Evolutionary conservation across 2,329 filamentous ascomycete genomes (phyloP).

Genomic region (Torrubiellomyces zombiae): DNA sequence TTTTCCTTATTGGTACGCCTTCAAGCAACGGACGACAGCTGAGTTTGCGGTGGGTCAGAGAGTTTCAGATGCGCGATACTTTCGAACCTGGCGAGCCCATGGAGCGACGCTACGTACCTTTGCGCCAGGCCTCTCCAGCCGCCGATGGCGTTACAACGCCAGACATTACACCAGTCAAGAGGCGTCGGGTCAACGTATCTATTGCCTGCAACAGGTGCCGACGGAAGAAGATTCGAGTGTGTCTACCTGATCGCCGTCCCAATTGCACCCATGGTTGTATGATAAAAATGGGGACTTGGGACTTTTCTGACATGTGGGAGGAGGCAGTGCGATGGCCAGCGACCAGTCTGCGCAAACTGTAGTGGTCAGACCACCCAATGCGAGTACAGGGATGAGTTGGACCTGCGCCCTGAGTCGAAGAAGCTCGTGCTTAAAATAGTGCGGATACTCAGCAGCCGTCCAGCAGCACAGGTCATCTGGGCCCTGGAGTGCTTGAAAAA

Average conservation of each 20-base stretch:
- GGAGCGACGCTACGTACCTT: slow-evolving; percentile 3
- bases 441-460: slow-evolving; percentile 8
- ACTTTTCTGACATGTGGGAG: not conserved
- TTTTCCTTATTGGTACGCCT: no score
- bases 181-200: slow-evolving; percentile 9
- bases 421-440: slow-evolving; percentile 9
- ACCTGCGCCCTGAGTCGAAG: slow-evolving; percentile 3
- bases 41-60: no score
- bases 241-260: slow-evolving; percentile 1
- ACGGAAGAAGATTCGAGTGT: slow-evolving; percentile 9
- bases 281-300: no score
- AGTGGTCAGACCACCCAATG: slow-evolving; percentile 5
- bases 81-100: not conserved
- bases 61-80: not conserved
- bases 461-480: slow-evolving; percentile 6
- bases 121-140: slow-evolving; percentile 1
- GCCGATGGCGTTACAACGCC: not conserved
- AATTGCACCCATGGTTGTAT: not conserved
- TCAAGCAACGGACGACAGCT: no score
- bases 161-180: slow-evolving; percentile 4
- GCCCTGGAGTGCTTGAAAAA: slow-evolving; percentile 9
- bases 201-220: slow-evolving; percentile 11
- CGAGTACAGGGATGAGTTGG: slow-evolving; percentile 7
- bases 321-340: slow-evolving; percentile 7
- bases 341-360: slow-evolving; percentile 8